phyloP scores from a whole-genome alignment of 441 rosid species.

The Adansonia rubrostipa region DNA sequence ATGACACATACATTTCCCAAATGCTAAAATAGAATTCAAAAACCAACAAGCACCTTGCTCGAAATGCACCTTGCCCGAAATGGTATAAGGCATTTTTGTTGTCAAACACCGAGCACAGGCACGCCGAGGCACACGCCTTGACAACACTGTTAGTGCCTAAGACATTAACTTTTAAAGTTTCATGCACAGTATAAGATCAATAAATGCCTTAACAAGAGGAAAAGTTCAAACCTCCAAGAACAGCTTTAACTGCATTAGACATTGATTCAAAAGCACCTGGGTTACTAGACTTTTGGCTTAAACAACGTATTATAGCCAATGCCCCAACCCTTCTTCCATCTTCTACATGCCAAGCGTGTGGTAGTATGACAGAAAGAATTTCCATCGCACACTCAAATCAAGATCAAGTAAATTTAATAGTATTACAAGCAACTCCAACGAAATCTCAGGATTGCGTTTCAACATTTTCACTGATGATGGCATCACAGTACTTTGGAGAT shows the following conservation, averaged over 20 bases:
- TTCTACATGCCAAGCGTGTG: slow-evolving; percentile 91
- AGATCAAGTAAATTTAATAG: slow-evolving; percentile 69
- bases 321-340: slow-evolving; percentile 86
- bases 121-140: no score
- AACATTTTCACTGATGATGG: slow-evolving; percentile 92
- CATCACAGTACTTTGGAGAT: slow-evolving; percentile 75
- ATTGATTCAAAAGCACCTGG: slow-evolving; percentile 90
- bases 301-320: slow-evolving; percentile 63
- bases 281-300: slow-evolving; percentile 90
- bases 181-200: slow-evolving; percentile 9
- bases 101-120: no score
- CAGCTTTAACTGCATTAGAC: slow-evolving; percentile 74
- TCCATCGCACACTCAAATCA: slow-evolving; percentile 92
- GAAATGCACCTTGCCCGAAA: no score
- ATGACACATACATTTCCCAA: slow-evolving; percentile 7
- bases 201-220: slow-evolving; percentile 21
- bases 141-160: no score
- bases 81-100: no score
- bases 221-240: slow-evolving; percentile 80
- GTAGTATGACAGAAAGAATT: slow-evolving; percentile 70
- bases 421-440: slow-evolving; percentile 79
- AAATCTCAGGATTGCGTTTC: slow-evolving; percentile 98
- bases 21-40: slow-evolving; percentile 22
- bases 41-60: slow-evolving; percentile 13
- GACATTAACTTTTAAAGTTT: not conserved